Conservation (phyloP, 179 eudicot genomes). For the Nepenthes alata region DNA sequence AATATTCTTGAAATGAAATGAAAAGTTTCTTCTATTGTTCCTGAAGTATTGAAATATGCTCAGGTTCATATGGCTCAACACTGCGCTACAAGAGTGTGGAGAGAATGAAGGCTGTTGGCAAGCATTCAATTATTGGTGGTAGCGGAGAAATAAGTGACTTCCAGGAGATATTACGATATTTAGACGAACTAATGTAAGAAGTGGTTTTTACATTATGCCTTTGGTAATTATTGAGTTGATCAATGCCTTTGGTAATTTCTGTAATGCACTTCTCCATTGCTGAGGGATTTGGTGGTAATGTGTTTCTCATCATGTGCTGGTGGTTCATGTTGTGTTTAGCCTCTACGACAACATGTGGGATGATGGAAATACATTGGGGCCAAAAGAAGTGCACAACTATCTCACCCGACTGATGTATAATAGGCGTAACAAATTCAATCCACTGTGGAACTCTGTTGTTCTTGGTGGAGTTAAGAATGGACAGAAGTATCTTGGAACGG, state of each 20-base stretch:
- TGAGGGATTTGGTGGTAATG: background rate
- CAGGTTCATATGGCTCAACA: slow-evolving; percentile 97
- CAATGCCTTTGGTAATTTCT: too few species aligned
- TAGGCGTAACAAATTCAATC: slow-evolving; percentile 92
- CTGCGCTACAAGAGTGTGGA: slow-evolving; percentile 90
- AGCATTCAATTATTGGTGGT: slow-evolving; percentile 85
- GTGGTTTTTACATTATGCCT: background rate
- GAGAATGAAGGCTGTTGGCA: slow-evolving; percentile 74
- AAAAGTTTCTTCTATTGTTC: background rate
- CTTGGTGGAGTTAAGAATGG: slow-evolving; percentile 96
- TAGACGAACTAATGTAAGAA: slow-evolving; percentile 88
- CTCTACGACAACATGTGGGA: slow-evolving; percentile 96
- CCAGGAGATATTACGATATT: slow-evolving; percentile 69
- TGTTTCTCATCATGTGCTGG: slow-evolving; percentile 1
- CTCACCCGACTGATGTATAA: slow-evolving; percentile 84
- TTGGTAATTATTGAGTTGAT: too few species aligned
- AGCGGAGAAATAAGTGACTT: slow-evolving; percentile 97
- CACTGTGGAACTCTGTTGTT: slow-evolving; percentile 89
- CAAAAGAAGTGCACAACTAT: slow-evolving; percentile 89
- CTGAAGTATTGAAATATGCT: slow-evolving; percentile 1
- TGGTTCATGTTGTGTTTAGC: slow-evolving; percentile 28
- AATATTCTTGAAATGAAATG: too few species aligned
- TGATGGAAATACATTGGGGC: slow-evolving; percentile 92
- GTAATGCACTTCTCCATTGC: background rate
- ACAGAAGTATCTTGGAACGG: slow-evolving; percentile 88